Conservation (phyloP, 1,139 yeast species). For the Zygoascus sp. region DNA sequence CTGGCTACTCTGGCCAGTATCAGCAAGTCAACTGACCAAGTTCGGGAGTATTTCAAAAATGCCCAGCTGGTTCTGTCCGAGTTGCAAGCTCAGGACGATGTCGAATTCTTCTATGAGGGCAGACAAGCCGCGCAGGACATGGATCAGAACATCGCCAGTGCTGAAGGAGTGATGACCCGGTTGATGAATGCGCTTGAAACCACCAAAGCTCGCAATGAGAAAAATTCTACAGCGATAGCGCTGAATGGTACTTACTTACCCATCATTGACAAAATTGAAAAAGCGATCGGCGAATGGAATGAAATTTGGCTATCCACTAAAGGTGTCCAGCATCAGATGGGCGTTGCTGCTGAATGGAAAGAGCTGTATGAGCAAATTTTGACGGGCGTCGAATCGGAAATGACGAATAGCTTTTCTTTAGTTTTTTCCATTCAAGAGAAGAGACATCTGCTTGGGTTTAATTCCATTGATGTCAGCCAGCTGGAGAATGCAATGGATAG, state of each 20-base stretch:
- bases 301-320: slow-evolving; percentile 41
- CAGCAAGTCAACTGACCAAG: slow-evolving; percentile 19
- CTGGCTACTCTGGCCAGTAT: slow-evolving; percentile 9
- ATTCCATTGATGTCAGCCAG: slow-evolving; percentile 9
- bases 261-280: slow-evolving; percentile 24
- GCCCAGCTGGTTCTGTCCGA: slow-evolving; percentile 23
- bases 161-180: slow-evolving; percentile 47
- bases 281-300: slow-evolving; percentile 34
- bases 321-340: slow-evolving; percentile 44
- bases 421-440: slow-evolving; percentile 35
- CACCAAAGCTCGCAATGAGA: slow-evolving; percentile 21
- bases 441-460: slow-evolving; percentile 15
- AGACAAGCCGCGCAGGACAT: slow-evolving; percentile 42
- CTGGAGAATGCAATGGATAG: slow-evolving; percentile 9
- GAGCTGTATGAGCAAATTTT: slow-evolving; percentile 55
- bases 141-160: slow-evolving; percentile 40
- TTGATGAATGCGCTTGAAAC: slow-evolving; percentile 40
- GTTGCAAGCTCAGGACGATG: slow-evolving; percentile 26
- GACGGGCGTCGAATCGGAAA: slow-evolving; percentile 48
- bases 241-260: slow-evolving; percentile 15
- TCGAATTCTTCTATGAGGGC: slow-evolving; percentile 52
- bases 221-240: slow-evolving; percentile 10
- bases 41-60: slow-evolving; percentile 23
- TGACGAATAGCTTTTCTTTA: slow-evolving; percentile 42
- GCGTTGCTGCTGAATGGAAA: slow-evolving; percentile 52